Evolutionary conservation across 83 land plant genomes (phyloP), one percentile per base, ranked within the genome.

Genomic region (Larix sibirica): DNA sequence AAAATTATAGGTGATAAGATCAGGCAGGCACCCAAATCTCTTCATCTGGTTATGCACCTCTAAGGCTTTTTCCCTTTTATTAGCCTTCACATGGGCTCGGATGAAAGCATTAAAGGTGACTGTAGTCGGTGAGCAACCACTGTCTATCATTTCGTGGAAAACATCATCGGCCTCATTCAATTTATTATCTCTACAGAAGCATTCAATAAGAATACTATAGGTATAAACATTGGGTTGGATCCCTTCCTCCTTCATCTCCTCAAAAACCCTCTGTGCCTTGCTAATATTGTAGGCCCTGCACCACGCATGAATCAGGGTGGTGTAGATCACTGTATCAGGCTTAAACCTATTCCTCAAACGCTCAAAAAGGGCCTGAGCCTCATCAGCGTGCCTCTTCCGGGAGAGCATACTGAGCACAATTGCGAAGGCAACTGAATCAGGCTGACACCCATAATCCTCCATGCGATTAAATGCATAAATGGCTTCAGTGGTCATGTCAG

Each of bases 311-410:
- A 93, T 83, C 67, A 93, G 86, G 21, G 79, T 84, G 60, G 90
- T 89, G 59, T 91, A 93, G 73, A 88, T 56, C 12, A 91, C 86
- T 6, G 87, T 90, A 78, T 93, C 95, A 14, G 86, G 83, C 70
- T 82, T 86, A 44, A 93, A 87, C 21, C 79, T 85, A 79, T 89
- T 80, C 85, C 84, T 88, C 73, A 86, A 71, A 7, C 86, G 69
- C 79, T 93, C 95, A 64, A 93, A 93, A 82, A 93, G 85, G 0
- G 86, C 62, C 78, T 93, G 94, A 5, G 95, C 95, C 74, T 89
- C 89, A 1, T 4, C 40, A 3, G 89, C 92, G 7, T 74, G 65
- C 62, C 91, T 82, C 64, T 89, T 91, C 84, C 79, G 83, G 33
- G 89, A 89, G 21, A 93, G 82, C 23, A 81, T 83, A 42, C 84